A percentile compares a stretch with the other conserved stretches of the same genome.
Conservation (phyloP, 257 asterid genomes). For the Nemophila menziesii region DNA sequence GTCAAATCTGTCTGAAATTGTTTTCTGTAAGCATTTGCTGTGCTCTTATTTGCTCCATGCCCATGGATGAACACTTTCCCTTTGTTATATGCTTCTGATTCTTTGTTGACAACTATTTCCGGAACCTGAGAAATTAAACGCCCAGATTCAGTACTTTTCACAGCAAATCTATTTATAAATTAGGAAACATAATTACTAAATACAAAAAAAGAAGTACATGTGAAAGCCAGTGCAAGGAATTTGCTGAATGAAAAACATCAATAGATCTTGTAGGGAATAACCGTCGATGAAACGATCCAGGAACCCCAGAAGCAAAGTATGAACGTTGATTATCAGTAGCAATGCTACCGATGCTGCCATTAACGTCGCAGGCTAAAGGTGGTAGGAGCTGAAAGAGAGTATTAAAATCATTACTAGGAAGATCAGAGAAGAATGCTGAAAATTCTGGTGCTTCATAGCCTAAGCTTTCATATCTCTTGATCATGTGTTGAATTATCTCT, state of each 20-base stretch:
- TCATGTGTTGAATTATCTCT: slow-evolving; percentile 62
- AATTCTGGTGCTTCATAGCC: slow-evolving; percentile 52
- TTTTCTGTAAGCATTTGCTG: slow-evolving; percentile 65
- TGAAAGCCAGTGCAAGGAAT: slow-evolving; percentile 98
- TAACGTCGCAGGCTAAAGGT: slow-evolving; percentile 34
- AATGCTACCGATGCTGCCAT: slow-evolving; percentile 44
- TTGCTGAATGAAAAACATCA: slow-evolving; percentile 78
- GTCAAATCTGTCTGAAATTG: slow-evolving; percentile 75
- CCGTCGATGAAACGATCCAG: slow-evolving; percentile 82
- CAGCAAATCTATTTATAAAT: no score
- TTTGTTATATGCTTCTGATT: slow-evolving; percentile 69
- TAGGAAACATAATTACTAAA: no score
- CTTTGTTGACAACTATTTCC: slow-evolving; percentile 57
- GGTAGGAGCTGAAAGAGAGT: slow-evolving; percentile 82
- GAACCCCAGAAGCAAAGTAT: slow-evolving; percentile 91
- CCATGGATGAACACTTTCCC: slow-evolving; percentile 76
- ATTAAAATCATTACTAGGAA: slow-evolving; percentile 87
- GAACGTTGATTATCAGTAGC: slow-evolving; percentile 56
- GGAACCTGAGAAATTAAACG: slow-evolving; percentile 58
- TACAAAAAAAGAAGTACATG: slow-evolving; percentile 32
- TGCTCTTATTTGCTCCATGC: slow-evolving; percentile 68
- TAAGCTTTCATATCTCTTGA: slow-evolving; percentile 44
- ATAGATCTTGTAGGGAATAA: slow-evolving; percentile 67
- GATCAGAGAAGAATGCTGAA: slow-evolving; percentile 77
- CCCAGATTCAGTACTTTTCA: neutral